Evolutionary conservation across 352 stramenopile species (phyloP).

Genomic region (Globisporangium heterothallicum): DNA sequence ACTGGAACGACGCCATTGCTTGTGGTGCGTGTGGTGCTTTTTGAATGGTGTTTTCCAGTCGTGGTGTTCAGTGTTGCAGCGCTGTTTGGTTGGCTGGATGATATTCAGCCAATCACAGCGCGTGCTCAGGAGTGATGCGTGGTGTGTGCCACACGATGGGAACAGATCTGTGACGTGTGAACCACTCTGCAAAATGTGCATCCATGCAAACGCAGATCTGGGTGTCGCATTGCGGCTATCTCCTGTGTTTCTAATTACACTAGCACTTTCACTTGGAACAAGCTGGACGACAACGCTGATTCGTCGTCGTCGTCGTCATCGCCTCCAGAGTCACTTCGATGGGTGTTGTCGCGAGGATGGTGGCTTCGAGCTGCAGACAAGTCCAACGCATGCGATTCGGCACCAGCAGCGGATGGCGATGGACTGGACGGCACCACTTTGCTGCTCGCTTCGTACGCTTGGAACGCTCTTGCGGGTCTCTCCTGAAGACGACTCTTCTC

Average conservation of each 20-base stretch:
- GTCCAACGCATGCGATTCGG: too few species aligned
- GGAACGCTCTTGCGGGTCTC: not conserved
- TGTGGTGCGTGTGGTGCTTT: not conserved
- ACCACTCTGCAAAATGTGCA: too few species aligned
- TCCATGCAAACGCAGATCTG: too few species aligned
- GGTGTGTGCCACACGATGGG: conserved; percentile 6
- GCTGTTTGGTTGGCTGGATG: conserved; percentile 13
- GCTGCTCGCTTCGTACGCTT: conserved; percentile 1
- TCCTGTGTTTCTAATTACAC: conserved; percentile 24
- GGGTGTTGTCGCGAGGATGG: not conserved
- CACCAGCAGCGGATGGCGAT: not conserved
- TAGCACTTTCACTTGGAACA: conserved; percentile 69
- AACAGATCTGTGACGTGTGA: conserved; percentile 25
- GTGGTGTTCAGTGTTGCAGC: not conserved
- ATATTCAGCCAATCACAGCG: conserved; percentile 12
- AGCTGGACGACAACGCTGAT: conserved; percentile 20
- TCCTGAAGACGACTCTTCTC: conserved; percentile 1
- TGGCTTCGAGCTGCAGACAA: not conserved
- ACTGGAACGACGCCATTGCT: conserved; percentile 48
- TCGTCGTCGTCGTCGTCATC: conserved; percentile 22
- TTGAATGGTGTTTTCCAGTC: not conserved
- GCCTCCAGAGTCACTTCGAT: conserved; percentile 1
- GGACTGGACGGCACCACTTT: not conserved
- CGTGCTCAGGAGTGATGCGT: not conserved
- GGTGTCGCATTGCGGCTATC: too few species aligned